A percentile compares a stretch with the other conserved stretches of the same genome.
phyloP scores from a whole-genome alignment of 2,329 filamentous ascomycete genomes.

The Dryadomyces quercus-mongolicae region DNA sequence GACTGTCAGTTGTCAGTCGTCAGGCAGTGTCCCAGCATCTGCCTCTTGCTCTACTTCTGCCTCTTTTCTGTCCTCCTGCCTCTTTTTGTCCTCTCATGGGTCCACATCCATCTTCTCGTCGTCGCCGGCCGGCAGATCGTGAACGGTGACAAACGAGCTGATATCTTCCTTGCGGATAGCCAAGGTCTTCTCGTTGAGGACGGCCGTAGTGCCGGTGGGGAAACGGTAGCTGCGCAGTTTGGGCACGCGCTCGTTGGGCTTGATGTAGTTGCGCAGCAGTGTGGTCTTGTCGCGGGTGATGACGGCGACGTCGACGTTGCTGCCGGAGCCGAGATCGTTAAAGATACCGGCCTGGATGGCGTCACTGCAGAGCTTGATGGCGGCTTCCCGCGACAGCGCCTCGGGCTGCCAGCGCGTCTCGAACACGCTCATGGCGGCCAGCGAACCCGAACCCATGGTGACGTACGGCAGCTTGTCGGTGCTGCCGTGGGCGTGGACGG shows the following conservation, averaged over 20 bases:
- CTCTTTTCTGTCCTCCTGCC: not conserved
- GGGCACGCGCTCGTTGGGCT: conserved; percentile 77
- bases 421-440: conserved; percentile 96
- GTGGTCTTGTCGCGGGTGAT: conserved; percentile 95
- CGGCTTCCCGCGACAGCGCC: conserved; percentile 62
- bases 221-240: conserved; percentile 95
- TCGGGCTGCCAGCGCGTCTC: conserved; percentile 83
- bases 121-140: conserved; percentile 53
- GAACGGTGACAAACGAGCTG: conserved; percentile 83
- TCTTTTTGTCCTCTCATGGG: conserved; percentile 29
- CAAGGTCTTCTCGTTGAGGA: conserved; percentile 80
- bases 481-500: conserved; percentile 93
- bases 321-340: conserved; percentile 94
- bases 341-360: conserved; percentile 96
- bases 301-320: conserved; percentile 92
- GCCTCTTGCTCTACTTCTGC: too few relatives aligned
- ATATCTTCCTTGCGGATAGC: conserved; percentile 81
- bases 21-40: too few relatives aligned
- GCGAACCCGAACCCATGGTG: conserved; percentile 92
- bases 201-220: conserved; percentile 81
- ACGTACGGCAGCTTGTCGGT: conserved; percentile 99
- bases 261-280: conserved; percentile 83
- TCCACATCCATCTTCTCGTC: conserved; percentile 61
- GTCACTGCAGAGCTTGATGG: conserved; percentile 70
- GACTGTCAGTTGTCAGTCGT: too few relatives aligned